These are phyloP conservation scores for Penicillium lividum DNA, from an alignment of 495 filamentous ascomycete species.

Conservation along the genomic window DNA sequence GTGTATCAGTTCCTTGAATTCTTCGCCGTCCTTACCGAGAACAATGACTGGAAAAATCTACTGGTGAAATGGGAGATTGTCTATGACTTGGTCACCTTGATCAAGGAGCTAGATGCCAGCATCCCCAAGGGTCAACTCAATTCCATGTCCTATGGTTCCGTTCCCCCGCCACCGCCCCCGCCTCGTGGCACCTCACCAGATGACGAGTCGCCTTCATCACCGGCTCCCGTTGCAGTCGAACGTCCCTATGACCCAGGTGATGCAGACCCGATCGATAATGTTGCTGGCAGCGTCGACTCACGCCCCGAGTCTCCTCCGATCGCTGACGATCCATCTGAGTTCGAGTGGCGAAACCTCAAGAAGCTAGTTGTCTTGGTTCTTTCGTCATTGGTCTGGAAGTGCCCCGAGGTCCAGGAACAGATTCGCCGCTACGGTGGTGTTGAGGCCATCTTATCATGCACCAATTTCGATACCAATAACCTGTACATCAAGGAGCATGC, in stretches of 20 bases:
- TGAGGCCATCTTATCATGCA: conserved; percentile 82
- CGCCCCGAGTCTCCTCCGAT: conserved; percentile 62
- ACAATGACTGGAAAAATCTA: conserved; percentile 63
- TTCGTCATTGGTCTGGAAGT: conserved; percentile 80
- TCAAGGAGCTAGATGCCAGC: conserved; percentile 81
- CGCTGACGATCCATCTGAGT: conserved; percentile 79
- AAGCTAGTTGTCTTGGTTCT: conserved; percentile 87
- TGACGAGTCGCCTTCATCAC: conserved; percentile 28
- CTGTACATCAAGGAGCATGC: conserved; percentile 89
- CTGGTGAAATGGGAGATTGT: conserved; percentile 87
- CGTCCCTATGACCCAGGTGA: conserved; percentile 58
- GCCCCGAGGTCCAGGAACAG: conserved; percentile 77
- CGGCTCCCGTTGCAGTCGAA: conserved; percentile 54
- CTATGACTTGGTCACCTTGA: conserved; percentile 78
- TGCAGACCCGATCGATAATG: conserved; percentile 44
- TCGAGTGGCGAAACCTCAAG: conserved; percentile 92
- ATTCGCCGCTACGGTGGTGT: conserved; percentile 80
- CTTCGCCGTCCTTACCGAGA: conserved; percentile 86
- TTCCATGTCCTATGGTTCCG: conserved; percentile 39
- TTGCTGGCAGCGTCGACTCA: conserved; percentile 42
- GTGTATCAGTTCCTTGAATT: conserved; percentile 92
- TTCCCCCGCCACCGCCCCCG: conserved; percentile 28
- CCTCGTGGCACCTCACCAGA: conserved; percentile 32
- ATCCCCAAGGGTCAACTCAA: conserved; percentile 72
- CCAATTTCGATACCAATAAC: conserved; percentile 82